A percentile compares a stretch with the other conserved stretches of the same genome.
Evolutionary conservation across 139 green algal species (phyloP).

Genomic region (Chlamydomonas asymmetrica): DNA sequence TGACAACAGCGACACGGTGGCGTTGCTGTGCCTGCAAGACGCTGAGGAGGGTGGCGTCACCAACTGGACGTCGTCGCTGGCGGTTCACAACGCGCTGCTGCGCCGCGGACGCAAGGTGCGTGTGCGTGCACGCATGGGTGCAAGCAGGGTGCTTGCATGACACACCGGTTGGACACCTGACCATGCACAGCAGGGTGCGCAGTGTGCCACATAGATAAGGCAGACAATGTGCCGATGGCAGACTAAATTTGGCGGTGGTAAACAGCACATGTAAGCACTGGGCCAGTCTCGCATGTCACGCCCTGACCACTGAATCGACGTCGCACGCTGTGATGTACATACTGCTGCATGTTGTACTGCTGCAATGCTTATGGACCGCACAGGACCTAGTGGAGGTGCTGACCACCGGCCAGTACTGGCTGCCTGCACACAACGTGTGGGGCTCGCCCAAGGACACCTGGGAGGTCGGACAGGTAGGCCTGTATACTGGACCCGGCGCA

Average conservation of each 20-base stretch:
- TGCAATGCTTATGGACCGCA: neutral
- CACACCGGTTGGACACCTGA: neutral
- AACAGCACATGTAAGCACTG: too few species aligned
- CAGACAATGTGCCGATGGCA: too few species aligned
- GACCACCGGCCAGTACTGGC: conserved; percentile 2
- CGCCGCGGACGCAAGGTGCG: conserved; percentile 6
- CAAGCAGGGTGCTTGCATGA: neutral
- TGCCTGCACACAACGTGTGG: conserved; percentile 16
- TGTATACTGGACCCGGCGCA: too few species aligned
- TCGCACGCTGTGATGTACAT: neutral
- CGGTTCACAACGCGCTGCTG: conserved; percentile 15
- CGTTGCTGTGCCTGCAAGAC: conserved; percentile 18
- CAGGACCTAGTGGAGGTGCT: conserved; percentile 18
- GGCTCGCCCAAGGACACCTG: conserved; percentile 13
- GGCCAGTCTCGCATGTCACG: too few species aligned
- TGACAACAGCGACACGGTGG: conserved; percentile 11
- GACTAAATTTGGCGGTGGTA: too few species aligned
- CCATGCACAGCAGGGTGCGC: conserved; percentile 2
- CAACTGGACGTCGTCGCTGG: conserved; percentile 7
- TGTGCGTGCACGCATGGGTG: neutral
- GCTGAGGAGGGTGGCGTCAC: conserved; percentile 16
- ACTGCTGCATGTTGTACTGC: conserved; percentile 3
- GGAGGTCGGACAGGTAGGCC: too few species aligned
- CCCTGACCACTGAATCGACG: neutral
- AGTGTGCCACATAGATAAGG: too few species aligned